Percentiles rank a stretch among this genome's conserved stretches.
Conservation (phyloP, 225 moss, liverwort and hornwort genomes). For the Rhytidiadelphus loreus region DNA sequence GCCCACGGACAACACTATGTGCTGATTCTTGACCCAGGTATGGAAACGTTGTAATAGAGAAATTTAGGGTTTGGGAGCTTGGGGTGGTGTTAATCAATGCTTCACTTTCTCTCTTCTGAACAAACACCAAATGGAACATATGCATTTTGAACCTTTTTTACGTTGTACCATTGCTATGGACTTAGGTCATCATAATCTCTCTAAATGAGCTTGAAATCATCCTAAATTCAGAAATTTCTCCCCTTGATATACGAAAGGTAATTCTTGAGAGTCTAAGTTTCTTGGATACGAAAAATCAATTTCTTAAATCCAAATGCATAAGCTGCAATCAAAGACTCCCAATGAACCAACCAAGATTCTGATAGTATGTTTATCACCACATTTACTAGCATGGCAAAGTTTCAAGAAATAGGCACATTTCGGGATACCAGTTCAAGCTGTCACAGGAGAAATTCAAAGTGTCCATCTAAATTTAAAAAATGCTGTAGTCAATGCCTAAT, state of each 20-base stretch:
- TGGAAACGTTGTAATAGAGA: neutral
- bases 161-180: too few species aligned
- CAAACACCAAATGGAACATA: neutral
- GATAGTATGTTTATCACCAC: neutral
- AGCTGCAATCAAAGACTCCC: too few species aligned
- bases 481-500: neutral
- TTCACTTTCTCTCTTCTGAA: neutral
- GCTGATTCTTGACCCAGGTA: conserved; percentile 89
- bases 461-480: neutral
- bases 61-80: neutral
- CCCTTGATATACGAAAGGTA: neutral
- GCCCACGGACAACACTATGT: conserved; percentile 64
- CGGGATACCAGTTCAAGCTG: neutral
- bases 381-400: too few species aligned
- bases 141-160: neutral
- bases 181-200: neutral
- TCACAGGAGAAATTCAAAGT: neutral
- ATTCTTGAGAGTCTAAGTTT: neutral
- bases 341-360: neutral
- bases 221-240: neutral
- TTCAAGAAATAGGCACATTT: neutral
- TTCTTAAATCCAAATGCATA: neutral
- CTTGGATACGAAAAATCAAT: neutral
- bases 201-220: neutral
- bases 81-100: neutral